Evolutionary conservation across 352 stramenopile species (phyloP).

Genomic region (Phytophthora citricola): DNA sequence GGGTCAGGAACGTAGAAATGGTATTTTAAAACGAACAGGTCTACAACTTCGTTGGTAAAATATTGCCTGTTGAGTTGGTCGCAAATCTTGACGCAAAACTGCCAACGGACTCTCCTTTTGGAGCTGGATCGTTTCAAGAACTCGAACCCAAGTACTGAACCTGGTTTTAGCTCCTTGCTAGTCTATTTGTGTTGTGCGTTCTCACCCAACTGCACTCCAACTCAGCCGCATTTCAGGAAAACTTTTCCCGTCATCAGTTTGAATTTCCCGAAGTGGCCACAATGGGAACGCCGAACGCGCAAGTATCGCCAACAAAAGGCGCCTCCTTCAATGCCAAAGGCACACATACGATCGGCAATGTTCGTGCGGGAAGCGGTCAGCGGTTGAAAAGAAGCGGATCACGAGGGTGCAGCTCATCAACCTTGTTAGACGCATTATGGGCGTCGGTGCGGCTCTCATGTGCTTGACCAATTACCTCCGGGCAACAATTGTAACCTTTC

Average conservation of each 20-base stretch:
- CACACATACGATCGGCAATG: background rate
- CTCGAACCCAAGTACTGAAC: background rate
- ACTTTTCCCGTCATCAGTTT: background rate
- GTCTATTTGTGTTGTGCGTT: constrained; percentile 6
- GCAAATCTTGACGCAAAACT: too few relatives aligned
- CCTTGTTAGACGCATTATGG: constrained; percentile 27
- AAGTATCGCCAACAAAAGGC: constrained; percentile 25
- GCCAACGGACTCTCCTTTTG: background rate
- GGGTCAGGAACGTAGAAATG: background rate
- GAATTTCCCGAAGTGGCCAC: too few relatives aligned
- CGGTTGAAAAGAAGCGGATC: constrained; percentile 35
- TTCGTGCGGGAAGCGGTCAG: constrained; percentile 2
- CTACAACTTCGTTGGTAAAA: background rate
- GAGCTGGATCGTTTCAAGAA: background rate
- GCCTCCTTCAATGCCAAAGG: background rate
- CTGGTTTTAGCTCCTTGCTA: background rate
- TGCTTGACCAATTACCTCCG: constrained; percentile 37
- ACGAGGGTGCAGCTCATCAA: constrained; percentile 28
- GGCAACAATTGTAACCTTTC: constrained; percentile 35
- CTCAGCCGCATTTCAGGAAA: constrained; percentile 3
- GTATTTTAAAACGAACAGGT: background rate
- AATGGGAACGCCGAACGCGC: constrained; percentile 15
- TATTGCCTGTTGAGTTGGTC: too few relatives aligned
- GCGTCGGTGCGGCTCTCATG: constrained; percentile 36
- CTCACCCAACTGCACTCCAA: background rate